These are phyloP conservation scores for Alternaria novae-zelandiae DNA, from an alignment of 2,329 filamentous ascomycete species.

Conservation along the genomic window DNA sequence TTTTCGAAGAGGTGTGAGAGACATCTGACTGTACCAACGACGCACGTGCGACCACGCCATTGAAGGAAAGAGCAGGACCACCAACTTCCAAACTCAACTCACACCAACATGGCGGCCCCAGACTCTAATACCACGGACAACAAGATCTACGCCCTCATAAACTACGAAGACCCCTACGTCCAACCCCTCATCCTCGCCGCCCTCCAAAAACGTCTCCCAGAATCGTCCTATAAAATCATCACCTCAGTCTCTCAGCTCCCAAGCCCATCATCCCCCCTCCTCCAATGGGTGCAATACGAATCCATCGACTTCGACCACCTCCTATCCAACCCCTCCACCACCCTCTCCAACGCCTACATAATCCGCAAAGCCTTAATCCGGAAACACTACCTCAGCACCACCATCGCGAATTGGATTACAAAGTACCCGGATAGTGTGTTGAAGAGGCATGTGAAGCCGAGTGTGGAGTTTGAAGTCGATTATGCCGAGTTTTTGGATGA, in stretches of 20 bases:
- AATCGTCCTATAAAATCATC: conserved; percentile 62
- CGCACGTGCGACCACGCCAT: background rate
- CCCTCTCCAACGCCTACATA: conserved; percentile 85
- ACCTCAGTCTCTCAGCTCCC: conserved; percentile 57
- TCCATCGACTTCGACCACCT: conserved; percentile 82
- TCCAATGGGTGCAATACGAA: conserved; percentile 90
- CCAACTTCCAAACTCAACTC: background rate
- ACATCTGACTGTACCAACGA: background rate
- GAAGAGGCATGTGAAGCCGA: conserved; percentile 72
- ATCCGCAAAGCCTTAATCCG: conserved; percentile 96
- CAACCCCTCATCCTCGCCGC: conserved; percentile 82
- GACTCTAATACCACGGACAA: background rate
- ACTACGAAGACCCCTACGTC: conserved; percentile 89
- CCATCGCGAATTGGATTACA: conserved; percentile 81
- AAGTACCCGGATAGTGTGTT: conserved; percentile 80
- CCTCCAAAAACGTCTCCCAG: conserved; percentile 67
- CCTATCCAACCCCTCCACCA: conserved; percentile 64
- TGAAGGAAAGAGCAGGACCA: background rate
- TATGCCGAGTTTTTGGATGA: conserved; percentile 97
- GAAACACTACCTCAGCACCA: conserved; percentile 90
- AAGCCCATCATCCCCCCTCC: conserved; percentile 56
- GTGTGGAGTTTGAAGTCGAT: conserved; percentile 90
- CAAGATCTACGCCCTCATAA: conserved; percentile 71
- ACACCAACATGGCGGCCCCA: background rate
- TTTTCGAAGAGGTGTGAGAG: background rate